phyloP scores from a whole-genome alignment of 202 grass and related monocot species.

The Schoenoplectus triqueter region DNA sequence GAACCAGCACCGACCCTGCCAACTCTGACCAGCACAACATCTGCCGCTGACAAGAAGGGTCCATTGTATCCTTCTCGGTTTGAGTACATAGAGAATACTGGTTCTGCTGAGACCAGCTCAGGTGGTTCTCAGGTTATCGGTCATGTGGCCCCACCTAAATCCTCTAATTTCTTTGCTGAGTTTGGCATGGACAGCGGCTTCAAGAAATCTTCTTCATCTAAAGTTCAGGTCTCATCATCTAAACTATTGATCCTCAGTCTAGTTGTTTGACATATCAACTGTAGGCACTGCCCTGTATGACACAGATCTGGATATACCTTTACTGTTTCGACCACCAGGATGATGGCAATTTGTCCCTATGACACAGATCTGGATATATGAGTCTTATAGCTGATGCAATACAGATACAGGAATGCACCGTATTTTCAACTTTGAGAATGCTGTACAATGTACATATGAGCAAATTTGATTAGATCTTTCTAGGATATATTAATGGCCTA shows the following conservation, averaged over 20 bases:
- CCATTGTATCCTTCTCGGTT: slow-evolving; percentile 77
- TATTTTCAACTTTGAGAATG: neutral
- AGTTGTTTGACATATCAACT: neutral
- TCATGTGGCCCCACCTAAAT: slow-evolving; percentile 88
- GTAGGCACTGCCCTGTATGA: neutral
- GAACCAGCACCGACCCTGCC: slow-evolving; percentile 59
- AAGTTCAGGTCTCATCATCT: slow-evolving; percentile 61
- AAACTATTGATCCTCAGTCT: neutral
- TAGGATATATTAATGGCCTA: neutral
- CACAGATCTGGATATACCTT: neutral
- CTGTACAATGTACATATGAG: neutral
- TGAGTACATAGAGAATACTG: slow-evolving; percentile 75
- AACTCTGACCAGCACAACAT: slow-evolving; percentile 45
- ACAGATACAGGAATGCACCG: neutral
- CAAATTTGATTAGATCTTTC: neutral
- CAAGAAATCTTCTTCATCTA: slow-evolving; percentile 72
- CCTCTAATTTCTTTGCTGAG: slow-evolving; percentile 86
- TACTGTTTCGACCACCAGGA: slow-evolving; percentile 10
- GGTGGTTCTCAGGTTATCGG: slow-evolving; percentile 53
- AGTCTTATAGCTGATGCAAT: neutral
- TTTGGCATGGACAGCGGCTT: slow-evolving; percentile 85
- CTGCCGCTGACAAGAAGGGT: slow-evolving; percentile 44
- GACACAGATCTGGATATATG: neutral
- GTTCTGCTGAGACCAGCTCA: slow-evolving; percentile 46
- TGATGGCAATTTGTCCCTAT: neutral